Evolutionary conservation across 768 basidiomycete species (phyloP), one percentile per base, ranked within the genome.

Genomic region (Naganishia onofrii): DNA sequence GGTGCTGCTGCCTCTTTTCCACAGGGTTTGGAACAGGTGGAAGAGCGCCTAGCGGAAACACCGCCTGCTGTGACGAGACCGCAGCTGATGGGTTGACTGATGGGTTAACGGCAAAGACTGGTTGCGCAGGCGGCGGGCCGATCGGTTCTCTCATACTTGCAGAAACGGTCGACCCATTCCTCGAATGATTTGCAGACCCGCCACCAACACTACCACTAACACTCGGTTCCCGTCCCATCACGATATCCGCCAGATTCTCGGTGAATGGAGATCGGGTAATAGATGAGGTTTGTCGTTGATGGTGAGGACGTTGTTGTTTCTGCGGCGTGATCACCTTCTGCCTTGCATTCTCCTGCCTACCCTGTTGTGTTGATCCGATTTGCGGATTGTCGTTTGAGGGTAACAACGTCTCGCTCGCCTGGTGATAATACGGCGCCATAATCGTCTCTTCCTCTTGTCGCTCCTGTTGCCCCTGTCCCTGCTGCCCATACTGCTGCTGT

Each of bases 191-290:
- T 13, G 36, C 38, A 26, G 60, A 55, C 12, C n/a, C 52, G 9
- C 7, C 32, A 36, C 31, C 56, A 9, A 2, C 29, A n/a, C n/a
- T n/a, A n/a, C n/a, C n/a, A n/a, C n/a, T 12, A 34, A 29, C 19
- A 21, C 57, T 36, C 34, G 34, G 17, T 17, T 58, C 34, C 34
- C 34, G 21, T 13, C 60, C 60, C 38, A 42, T 63, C 38, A 34
- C 60, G 21, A 63, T 63, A 9, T 44, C 34, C 60, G 60, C 60
- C 9, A 63, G 23, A 28, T 63, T 63, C 26, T 63, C 60, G 5
- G 36, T 60, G 46, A 60, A 69, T 23, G 68, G 68, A 0, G 68
- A 69, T 2, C 68, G 55, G 9, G 51, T 60, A 48, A 69, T 69
- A 10, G 68, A 69, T n/a, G 46, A 46, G 19, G 29, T 57, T 42